A percentile compares a stretch with the other conserved stretches of the same genome.
Conservation (phyloP, 208 protist species). For the Leptomonas pyrrhocoris region DNA sequence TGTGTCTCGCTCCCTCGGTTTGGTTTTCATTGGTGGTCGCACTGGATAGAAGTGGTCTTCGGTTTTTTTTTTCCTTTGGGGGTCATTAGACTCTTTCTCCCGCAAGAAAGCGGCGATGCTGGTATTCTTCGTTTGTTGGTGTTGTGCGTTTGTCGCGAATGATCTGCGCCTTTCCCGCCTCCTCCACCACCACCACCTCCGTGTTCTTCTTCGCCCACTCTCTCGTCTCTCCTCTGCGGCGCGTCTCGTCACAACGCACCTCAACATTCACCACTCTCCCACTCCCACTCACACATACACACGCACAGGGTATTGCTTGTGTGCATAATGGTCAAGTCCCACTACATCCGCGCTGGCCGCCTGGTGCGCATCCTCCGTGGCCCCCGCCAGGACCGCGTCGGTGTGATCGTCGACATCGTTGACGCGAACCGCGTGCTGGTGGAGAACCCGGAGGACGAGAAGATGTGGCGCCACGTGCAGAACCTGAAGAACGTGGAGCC, state of each 20-base stretch:
- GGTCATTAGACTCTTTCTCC: too few species aligned
- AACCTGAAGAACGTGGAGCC: slow-evolving; percentile 89
- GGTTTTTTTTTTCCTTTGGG: too few species aligned
- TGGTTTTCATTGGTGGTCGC: too few species aligned
- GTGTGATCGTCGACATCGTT: slow-evolving; percentile 87
- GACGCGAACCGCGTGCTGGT: slow-evolving; percentile 90
- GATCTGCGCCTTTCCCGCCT: too few species aligned
- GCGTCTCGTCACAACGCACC: background rate
- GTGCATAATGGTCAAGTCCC: slow-evolving; percentile 65
- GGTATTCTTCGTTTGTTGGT: too few species aligned
- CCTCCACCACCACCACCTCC: too few species aligned
- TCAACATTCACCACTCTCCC: slow-evolving; percentile 2
- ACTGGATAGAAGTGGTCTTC: background rate
- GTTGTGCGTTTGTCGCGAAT: too few species aligned
- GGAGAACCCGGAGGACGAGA: slow-evolving; percentile 87
- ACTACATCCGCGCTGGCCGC: slow-evolving; percentile 62
- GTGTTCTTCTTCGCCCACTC: too few species aligned
- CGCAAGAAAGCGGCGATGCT: too few species aligned
- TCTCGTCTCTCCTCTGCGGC: too few species aligned
- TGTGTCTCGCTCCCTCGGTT: too few species aligned
- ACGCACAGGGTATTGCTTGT: slow-evolving; percentile 33
- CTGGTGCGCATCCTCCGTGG: slow-evolving; percentile 67
- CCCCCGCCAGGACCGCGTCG: slow-evolving; percentile 67
- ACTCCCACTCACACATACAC: slow-evolving; percentile 9
- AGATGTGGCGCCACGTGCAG: slow-evolving; percentile 93